Evolutionary conservation across 2,329 filamentous ascomycete species (phyloP), one percentile per base, ranked within the genome.

Genomic region (Corniculantispora saksenae): DNA sequence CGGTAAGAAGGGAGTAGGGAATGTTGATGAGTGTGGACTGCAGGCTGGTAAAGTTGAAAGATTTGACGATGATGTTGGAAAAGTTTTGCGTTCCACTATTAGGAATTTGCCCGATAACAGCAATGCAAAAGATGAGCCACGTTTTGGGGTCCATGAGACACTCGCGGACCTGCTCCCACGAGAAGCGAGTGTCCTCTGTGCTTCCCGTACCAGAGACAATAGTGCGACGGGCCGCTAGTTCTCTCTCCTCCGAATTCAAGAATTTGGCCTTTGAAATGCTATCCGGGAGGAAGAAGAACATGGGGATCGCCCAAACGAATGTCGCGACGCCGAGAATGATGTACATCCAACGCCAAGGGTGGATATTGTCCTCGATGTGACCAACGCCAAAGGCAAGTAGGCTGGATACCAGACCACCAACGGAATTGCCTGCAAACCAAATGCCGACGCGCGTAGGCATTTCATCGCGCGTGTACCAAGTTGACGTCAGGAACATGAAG

Each of bases 31-130:
- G 80, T 21, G 83, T 81, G 1, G 83, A 82, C 70, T 87, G 78
- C 38, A 87, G 75, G 45, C 80, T 79, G 0, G 82, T 82, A 72
- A 86, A 87, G 10, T 83, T 82, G 59, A 87, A 86, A 5, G 83
- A 84, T 54, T 76, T 79, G 71, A 87, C 79, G 61, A 87, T 82
- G 43, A 87, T 79, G 69, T 86, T 87, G 48, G 83, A 82, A 57
- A 88, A 88, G 69, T 82, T 84, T 69, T 85, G 83, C 0, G 84
- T 86, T 27, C 87, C 86, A 38, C 86, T 86, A 67, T 89, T 89
- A 48, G 87, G 86, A 27, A 89, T 87, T 72, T 86, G 83, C 2
- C 80, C 83, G 3, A 84, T 72, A 5, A 88, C 67, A 25, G 82
- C 79, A 25, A 89, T 80, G 2, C 76, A 77, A 65, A 86, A 80